Evolutionary conservation across 495 filamentous ascomycete genomes (phyloP).

Genomic region (Aspergillus bertholletiae): DNA sequence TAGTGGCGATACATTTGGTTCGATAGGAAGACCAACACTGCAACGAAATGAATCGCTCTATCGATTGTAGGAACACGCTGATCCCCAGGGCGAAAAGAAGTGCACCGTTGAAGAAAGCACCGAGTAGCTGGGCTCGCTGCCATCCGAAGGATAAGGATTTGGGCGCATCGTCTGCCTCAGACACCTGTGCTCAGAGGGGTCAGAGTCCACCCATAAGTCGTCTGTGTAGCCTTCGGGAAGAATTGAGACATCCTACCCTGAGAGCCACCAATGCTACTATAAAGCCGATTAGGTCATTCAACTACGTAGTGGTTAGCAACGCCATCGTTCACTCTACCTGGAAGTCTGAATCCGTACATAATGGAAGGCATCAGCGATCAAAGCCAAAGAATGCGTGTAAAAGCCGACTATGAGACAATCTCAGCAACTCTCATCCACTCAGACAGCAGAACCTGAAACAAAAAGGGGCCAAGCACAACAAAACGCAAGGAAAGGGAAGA

Average conservation of each 20-base stretch:
- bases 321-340: neutral
- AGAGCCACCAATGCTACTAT: slow-evolving; percentile 83
- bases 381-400: slow-evolving; percentile 75
- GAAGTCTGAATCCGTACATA: slow-evolving; percentile 56
- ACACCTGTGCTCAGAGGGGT: slow-evolving; percentile 17
- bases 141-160: slow-evolving; percentile 52
- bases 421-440: neutral
- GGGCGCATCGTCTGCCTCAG: slow-evolving; percentile 25
- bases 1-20: neutral
- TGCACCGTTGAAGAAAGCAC: slow-evolving; percentile 87
- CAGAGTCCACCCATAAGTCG: neutral
- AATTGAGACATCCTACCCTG: slow-evolving; percentile 44
- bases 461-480: neutral
- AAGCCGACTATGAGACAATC: slow-evolving; percentile 56
- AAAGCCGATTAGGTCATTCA: slow-evolving; percentile 88
- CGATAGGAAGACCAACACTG: slow-evolving; percentile 23
- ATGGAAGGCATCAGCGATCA: slow-evolving; percentile 90
- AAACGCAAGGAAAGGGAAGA: neutral
- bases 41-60: slow-evolving; percentile 68
- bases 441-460: neutral
- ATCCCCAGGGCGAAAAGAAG: slow-evolving; percentile 85
- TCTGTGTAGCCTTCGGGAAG: neutral
- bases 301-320: slow-evolving; percentile 23
- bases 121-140: slow-evolving; percentile 83
- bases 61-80: slow-evolving; percentile 83